phyloP scores from a whole-genome alignment of 2,329 filamentous ascomycete species.

The Ophiostoma perfectum region DNA sequence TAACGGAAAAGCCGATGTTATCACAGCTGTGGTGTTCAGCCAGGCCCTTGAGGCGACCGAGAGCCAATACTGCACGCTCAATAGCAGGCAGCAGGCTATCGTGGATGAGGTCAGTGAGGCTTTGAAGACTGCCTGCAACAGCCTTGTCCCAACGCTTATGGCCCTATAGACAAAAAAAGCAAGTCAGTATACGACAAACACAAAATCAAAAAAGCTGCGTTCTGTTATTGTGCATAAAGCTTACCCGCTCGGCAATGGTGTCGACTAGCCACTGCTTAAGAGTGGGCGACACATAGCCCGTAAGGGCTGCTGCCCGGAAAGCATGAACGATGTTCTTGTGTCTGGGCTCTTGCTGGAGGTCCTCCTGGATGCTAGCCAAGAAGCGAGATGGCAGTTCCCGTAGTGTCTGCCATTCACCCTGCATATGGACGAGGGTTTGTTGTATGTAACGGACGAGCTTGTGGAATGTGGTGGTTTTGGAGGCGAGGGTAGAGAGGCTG shows the following conservation, averaged over 20 bases:
- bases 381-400: conserved; percentile 75
- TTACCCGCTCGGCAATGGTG: conserved; percentile 66
- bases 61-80: conserved; percentile 73
- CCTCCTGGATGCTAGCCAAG: conserved; percentile 69
- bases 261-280: conserved; percentile 87
- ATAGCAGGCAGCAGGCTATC: conserved; percentile 85
- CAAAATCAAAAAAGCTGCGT: not conserved
- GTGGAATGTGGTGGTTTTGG: conserved; percentile 80
- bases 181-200: not conserved
- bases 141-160: conserved; percentile 76
- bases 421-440: conserved; percentile 73
- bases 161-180: not conserved
- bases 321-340: conserved; percentile 60
- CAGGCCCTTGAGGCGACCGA: conserved; percentile 77
- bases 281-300: conserved; percentile 68
- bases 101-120: conserved; percentile 70
- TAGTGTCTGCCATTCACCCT: conserved; percentile 75
- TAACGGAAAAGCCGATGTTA: conserved; percentile 60
- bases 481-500: conserved; percentile 76
- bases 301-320: conserved; percentile 77
- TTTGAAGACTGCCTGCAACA: conserved; percentile 69
- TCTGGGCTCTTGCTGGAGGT: conserved; percentile 57
- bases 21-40: conserved; percentile 65
- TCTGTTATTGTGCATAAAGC: not conserved
- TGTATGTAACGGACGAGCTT: conserved; percentile 80